Evolutionary conservation across 1,284 basidiomycete species (phyloP), one percentile per base, ranked within the genome.

Genomic region (Cutaneotrichosporon cutaneum): DNA sequence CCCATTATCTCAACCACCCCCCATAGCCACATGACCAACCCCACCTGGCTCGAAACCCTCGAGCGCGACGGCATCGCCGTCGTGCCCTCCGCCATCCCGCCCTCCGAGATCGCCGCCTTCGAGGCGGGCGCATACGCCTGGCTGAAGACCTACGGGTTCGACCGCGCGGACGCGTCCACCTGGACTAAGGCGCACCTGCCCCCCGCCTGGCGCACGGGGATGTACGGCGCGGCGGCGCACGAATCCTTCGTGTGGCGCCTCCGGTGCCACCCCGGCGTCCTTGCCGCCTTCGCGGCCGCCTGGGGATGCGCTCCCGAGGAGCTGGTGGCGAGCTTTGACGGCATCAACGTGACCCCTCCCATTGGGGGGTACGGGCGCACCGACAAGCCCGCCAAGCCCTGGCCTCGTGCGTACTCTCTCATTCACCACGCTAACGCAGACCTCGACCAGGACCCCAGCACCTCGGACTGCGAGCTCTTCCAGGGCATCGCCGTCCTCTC

Each of bases 181-280:
- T 71, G 71, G 64, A 63, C 60, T 14, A 61, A 47, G 9, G 71
- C 70, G 32, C 62, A 70, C 24, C 58, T 77, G 50, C 35, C 61
- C 10, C 22, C 47, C 69, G 68, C 52, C 65, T 68, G 52, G 61
- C 65, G 22, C 68, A 72, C 54, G 30, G 30, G 30, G 67, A 58
- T 33, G 70, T 74, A 36, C 30, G 30, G 30, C 30, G 30, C 30
- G 30, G 30, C 30, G 30, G 69, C 64, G 47, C 74, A 75, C 58
- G 75, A 76, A 64, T 63, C 69, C 21, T 74, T 72, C 45, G 72
- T 74, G 11, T 77, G 77, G 76, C 64, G 70, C 22, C 73, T 76
- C 47, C 58, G 74, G 27, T 26, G 60, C 6, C 42, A 74, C 54
- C 68, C 65, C 4, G 66, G 61, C 2, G 66, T 77, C 39, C 59